Base-by-base conservation (phyloP, 2,329 filamentous ascomycete genomes). In the Venturia pyrina region DNA sequence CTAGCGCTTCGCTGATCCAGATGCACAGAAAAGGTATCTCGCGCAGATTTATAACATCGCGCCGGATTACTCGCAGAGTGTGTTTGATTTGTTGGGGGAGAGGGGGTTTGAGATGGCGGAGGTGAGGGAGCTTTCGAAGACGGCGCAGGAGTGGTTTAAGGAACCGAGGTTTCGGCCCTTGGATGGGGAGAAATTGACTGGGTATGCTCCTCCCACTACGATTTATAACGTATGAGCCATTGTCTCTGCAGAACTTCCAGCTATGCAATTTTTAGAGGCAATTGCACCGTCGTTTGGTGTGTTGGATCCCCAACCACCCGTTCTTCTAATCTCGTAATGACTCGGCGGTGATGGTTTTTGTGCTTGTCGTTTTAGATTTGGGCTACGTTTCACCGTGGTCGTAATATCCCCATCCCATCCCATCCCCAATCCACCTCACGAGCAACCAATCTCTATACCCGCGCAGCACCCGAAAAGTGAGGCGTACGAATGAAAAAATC, bases 1-100 rank as follows among this genome's bases (percentile, higher is more conserved):
- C 19, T 0, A 4, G 19, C 37, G 2, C 10, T 6, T n/a, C 32
- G 53, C 32, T 66, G 69, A 59, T 68, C 62, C 56, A 15, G 44
- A 46, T 15, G 1, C 34, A 28, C 64, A 68, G 66, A 78, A 79
- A 67, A 81, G 81, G 67, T 84, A 84, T 69, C 75, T 84, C 0
- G 80, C 81, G 0, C 82, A 85, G 71, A 75, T 80, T 62, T 80
- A 81, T 71, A 79, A 79, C 67, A 82, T 84, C 62, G 75, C 76
- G 7, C 75, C 76, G 0, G 79, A 79, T 63, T 82, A 82, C 65
- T 75, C 81, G 0, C 71, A 75, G 62, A 80, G 76, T 5, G 78
- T 83, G 13, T 83, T 80, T 67, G 74, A 81, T 40, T 68, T 76
- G 13, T 71, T 83, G 63, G 74, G 77, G 11, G 73, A 79, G 67